These are phyloP conservation scores for Colletotrichum tabaci DNA, from an alignment of 2,329 filamentous ascomycete genomes.

Conservation along the genomic window DNA sequence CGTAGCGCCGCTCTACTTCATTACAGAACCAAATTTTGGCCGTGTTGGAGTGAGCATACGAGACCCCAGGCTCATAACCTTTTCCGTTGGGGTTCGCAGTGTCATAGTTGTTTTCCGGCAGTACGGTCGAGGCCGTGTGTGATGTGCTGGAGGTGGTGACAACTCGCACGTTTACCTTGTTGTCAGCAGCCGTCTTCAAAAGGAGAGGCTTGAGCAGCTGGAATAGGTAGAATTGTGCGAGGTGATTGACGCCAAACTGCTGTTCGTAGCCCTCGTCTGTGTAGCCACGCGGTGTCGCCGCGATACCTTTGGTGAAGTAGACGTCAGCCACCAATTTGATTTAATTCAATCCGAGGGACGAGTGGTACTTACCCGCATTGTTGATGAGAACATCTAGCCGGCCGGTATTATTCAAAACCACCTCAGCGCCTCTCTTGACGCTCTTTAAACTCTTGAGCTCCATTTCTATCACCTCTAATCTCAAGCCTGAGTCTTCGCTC, in stretches of 20 bases:
- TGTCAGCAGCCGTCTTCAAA: constrained; percentile 53
- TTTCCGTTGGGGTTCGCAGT: constrained; percentile 49
- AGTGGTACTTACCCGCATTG: constrained; percentile 55
- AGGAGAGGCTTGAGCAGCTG: constrained; percentile 62
- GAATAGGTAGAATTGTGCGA: constrained; percentile 68
- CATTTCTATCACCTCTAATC: constrained; percentile 53
- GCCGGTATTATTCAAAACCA: constrained; percentile 37
- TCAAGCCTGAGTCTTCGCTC: constrained; percentile 34
- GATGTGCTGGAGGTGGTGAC: constrained; percentile 58
- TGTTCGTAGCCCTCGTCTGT: constrained; percentile 47
- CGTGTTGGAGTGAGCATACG: constrained; percentile 65
- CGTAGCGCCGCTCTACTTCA: constrained; percentile 61
- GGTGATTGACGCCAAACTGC: constrained; percentile 68
- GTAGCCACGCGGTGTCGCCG: constrained; percentile 34
- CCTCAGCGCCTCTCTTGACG: constrained; percentile 47
- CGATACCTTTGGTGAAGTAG: constrained; percentile 35
- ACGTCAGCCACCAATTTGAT: no score
- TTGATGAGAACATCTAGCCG: constrained; percentile 54
- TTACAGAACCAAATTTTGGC: constrained; percentile 67
- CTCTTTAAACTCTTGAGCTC: constrained; percentile 50
- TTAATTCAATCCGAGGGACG: no score
- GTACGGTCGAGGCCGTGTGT: constrained; percentile 58
- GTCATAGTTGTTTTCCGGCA: constrained; percentile 51
- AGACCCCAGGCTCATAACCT: constrained; percentile 53
- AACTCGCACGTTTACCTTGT: constrained; percentile 61